Evolutionary conservation across 345 rosid species (phyloP), one percentile per base, ranked within the genome.

Genomic region (Laguncularia racemosa): DNA sequence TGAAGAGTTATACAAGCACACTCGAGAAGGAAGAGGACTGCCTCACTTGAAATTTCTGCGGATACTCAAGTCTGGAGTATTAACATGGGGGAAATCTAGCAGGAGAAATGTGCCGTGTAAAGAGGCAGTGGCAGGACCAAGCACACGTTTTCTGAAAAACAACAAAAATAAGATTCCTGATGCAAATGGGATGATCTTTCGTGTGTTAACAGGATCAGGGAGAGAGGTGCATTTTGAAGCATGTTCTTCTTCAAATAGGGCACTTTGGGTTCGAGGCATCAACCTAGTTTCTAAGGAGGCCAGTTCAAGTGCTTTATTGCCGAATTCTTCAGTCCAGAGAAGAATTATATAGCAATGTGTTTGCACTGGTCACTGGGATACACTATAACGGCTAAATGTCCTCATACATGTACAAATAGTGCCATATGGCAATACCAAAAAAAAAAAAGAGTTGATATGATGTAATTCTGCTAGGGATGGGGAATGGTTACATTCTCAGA

Each of bases 181-280:
- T 13, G 51, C 45, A 43, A 61, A 66, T 4, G 10, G 8, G 16
- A n/a, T 6, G 46, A 40, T 52, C 13, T 69, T 69, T 46, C 58
- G 68, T 53, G 78, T 73, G 48, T 49, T 73, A 49, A 65, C 57
- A 0, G 71, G 66, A 50, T 55, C 62, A 13, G 68, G 65, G 20
- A 54, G 68, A 61, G 74, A 69, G 62, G 58, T 73, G 54, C 74
- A 73, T 46, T 73, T 66, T 17, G 69, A 74, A 50, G 64, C 66
- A 52, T 59, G 56, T 20, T 69, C 66, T 11, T 14, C 47, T 44
- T 44, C 48, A 12, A 55, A 44, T 17, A 66, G 58, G 58, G 51
- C 57, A 44, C 59, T 74, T 23, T 66, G 68, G 72, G 66, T 74
- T 5, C 69, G 40, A 9, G 74, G 69, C 15, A 44, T 69, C 48